Base-by-base conservation (phyloP, 2,329 filamentous ascomycete species). In the Madurella mycetomatis region DNA sequence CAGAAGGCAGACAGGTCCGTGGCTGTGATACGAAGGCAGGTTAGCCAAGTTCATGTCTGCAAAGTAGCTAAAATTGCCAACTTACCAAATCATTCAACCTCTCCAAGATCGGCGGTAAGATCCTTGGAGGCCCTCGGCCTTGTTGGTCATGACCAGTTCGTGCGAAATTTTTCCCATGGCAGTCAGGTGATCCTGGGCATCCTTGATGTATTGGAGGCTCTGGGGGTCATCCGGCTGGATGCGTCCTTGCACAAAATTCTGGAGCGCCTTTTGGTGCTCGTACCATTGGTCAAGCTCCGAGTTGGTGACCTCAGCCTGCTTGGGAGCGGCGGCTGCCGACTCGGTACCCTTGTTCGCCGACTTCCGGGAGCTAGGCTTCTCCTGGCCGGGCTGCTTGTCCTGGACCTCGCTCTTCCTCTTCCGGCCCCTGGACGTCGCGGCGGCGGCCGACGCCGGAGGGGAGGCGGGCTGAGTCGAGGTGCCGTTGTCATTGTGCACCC, bases 401-500 rank as follows among this genome's bases (percentile, higher is more conserved):
- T 73, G 63, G 19, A 69, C 67, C 16, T 83, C 80, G 61, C 73
- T 79, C 78, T 82, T 83, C 56, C 80, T 73, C 77, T 83, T 83
- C 61, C 80, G 78, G 59, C 76, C 74, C 71, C 81, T 81, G 65
- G 70, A 61, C 47, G 62, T 62, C 30, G 65, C 58, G 46, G 60
- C 58, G 25, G 58, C 54, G 32, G 62, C 66, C 25, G 71, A 65
- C 9, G 73, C 68, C 9, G 75, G 73, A 34, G 78, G 76, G 19
- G 69, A 73, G 41, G 71, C 65, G 12, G 66, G 52, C 46, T 61
- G 60, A 25, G 55, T 47, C 1, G 57, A 37, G 37, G 62, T 51
- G 40, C 62, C 59, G 46, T 63, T 64, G 66, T 83, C 81, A 62
- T 85, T 85, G 75, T 97, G 92, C 8, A 96, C 92, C 59, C 92